A percentile compares a stretch with the other conserved stretches of the same genome.
These are phyloP conservation scores for Hypoxylon sp. DNA, from an alignment of 2,329 filamentous ascomycete genomes.

Conservation along the genomic window DNA sequence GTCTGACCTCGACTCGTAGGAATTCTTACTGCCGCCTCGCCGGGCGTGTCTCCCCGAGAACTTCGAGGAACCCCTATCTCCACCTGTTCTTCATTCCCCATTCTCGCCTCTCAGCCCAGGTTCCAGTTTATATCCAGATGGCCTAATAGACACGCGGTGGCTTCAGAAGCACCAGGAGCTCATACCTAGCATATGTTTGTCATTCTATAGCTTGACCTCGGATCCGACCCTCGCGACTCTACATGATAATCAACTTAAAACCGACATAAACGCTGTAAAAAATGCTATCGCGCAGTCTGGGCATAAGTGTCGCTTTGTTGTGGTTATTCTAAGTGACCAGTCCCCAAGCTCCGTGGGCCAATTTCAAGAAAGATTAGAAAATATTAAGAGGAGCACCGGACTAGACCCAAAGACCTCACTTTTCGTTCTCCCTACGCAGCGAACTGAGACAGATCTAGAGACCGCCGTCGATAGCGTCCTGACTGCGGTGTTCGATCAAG, in stretches of 20 bases:
- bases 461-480: conserved; percentile 82
- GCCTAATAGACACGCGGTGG: conserved; percentile 86
- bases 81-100: conserved; percentile 84
- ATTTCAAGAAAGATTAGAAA: conserved; percentile 78
- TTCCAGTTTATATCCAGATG: conserved; percentile 90
- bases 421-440: conserved; percentile 84
- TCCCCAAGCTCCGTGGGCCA: conserved; percentile 69
- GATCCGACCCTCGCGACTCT: conserved; percentile 81
- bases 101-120: conserved; percentile 89
- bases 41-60: conserved; percentile 68
- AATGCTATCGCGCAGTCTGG: conserved; percentile 76
- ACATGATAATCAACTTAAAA: conserved; percentile 90
- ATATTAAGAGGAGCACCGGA: conserved; percentile 83
- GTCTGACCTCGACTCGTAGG: conserved; percentile 57
- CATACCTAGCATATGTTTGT: conserved; percentile 84
- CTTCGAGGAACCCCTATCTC: conserved; percentile 63
- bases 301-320: conserved; percentile 83
- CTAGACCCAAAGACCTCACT: conserved; percentile 85
- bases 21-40: conserved; percentile 70
- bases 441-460: conserved; percentile 78
- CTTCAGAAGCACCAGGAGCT: conserved; percentile 89
- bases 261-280: conserved; percentile 85
- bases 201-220: conserved; percentile 83
- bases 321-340: conserved; percentile 83
- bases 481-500: conserved; percentile 78